Conservation (phyloP, 2,329 filamentous ascomycete genomes). For the Davidsoniella neocaledoniae region DNA sequence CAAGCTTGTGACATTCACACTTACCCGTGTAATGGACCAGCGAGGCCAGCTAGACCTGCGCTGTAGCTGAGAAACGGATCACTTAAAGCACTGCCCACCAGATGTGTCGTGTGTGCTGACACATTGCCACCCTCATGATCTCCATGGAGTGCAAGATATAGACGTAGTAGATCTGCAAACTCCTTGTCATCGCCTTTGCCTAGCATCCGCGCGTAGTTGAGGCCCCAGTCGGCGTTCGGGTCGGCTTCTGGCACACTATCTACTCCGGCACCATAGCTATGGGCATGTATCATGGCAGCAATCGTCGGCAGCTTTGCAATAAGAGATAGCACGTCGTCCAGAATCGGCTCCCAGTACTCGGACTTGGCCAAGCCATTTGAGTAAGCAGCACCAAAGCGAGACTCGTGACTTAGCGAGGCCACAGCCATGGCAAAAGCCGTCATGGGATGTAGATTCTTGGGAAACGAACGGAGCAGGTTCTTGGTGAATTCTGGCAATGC, state of each 20-base stretch:
- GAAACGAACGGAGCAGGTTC: constrained; percentile 80
- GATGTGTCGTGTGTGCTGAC: constrained; percentile 83
- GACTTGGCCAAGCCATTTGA: constrained; percentile 83
- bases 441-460: constrained; percentile 87
- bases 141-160: constrained; percentile 92
- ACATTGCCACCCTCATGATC: constrained; percentile 98
- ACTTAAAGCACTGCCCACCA: constrained; percentile 85
- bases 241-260: constrained; percentile 64
- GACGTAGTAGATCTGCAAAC: constrained; percentile 84
- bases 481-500: constrained; percentile 67
- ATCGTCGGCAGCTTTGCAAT: constrained; percentile 94
- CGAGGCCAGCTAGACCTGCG: constrained; percentile 79
- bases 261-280: constrained; percentile 52
- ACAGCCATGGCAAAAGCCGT: constrained; percentile 94
- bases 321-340: constrained; percentile 85
- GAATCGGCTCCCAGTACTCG: constrained; percentile 97
- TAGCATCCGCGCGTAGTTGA: constrained; percentile 95
- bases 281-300: constrained; percentile 94
- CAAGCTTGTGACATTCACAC: constrained; percentile 14
- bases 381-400: constrained; percentile 84
- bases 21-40: constrained; percentile 47
- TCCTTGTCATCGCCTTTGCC: constrained; percentile 81
- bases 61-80: constrained; percentile 95
- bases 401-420: constrained; percentile 88
- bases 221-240: constrained; percentile 81